Conservation (phyloP, 2,329 filamentous ascomycete genomes). For the Thermochaetoides dissita region DNA sequence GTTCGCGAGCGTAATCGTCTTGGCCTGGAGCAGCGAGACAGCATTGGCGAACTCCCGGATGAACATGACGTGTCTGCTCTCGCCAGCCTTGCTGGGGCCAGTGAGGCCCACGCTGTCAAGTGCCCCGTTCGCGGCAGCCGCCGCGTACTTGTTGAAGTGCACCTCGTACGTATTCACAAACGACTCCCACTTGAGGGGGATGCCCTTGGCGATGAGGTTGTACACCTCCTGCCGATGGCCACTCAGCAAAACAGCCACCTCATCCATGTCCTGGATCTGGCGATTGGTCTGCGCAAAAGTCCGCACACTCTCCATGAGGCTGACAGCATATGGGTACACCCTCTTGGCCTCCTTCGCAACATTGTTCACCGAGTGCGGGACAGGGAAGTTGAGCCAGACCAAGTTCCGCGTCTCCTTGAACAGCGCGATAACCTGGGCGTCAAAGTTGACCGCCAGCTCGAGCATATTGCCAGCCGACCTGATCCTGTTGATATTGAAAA, state of each 20-base stretch:
- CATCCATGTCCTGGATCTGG: constrained; percentile 70
- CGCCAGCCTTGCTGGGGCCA: constrained; percentile 39
- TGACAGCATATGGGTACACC: constrained; percentile 95
- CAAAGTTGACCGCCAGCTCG: constrained; percentile 89
- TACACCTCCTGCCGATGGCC: constrained; percentile 90
- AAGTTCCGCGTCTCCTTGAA: constrained; percentile 98
- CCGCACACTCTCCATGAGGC: constrained; percentile 95
- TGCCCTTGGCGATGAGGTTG: constrained; percentile 66
- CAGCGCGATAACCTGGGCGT: constrained; percentile 87
- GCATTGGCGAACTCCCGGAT: constrained; percentile 84
- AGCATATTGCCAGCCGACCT: constrained; percentile 80
- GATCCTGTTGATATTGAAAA: constrained; percentile 81
- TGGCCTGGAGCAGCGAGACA: constrained; percentile 75
- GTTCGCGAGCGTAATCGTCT: constrained; percentile 63
- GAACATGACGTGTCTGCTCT: constrained; percentile 93
- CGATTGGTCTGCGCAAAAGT: constrained; percentile 81
- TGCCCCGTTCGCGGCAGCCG: constrained; percentile 32
- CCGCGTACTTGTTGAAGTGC: constrained; percentile 55
- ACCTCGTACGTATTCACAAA: constrained; percentile 96
- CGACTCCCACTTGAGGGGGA: constrained; percentile 90
- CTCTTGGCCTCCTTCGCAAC: constrained; percentile 98
- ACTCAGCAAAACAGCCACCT: constrained; percentile 74
- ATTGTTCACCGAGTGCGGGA: constrained; percentile 87
- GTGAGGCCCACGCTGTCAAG: constrained; percentile 34
- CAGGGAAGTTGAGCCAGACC: constrained; percentile 84